Base-by-base conservation (phyloP, 371 early-diverging fungal species). In the Chytridium lagenaria region DNA sequence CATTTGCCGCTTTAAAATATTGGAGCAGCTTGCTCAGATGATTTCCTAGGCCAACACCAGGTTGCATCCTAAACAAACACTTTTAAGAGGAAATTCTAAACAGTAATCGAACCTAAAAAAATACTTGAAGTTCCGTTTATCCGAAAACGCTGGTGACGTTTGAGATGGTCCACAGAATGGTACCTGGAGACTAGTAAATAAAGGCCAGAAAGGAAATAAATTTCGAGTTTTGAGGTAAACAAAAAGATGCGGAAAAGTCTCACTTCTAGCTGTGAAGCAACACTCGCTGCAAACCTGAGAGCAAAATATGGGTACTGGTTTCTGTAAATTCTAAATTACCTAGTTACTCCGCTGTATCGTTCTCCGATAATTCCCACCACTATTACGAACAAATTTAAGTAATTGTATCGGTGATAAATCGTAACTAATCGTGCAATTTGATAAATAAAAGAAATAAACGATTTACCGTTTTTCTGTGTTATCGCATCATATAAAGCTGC, bases 151-250 rank as follows among this genome's bases (percentile, higher is more conserved):
- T 16, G 69, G 69, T 31, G 50, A 51, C 2, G 12, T 26, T 22
- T 61, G 65, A 3, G 69, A 61, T 28, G 74, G 34, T 16, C 71
- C 70, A 70, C 75, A 75, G 52, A 70, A 75, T 37, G 75, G 75
- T 12, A 75, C 66, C 65, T 70, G 15, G 50, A 44, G 28, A 44
- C 19, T 44, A 19, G 7, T 44, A 44, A 19, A 44, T 44, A 44
- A n/a, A 44, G 28, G 19, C 19, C 19, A 19, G 7, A 12, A 44
- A 19, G 19, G 7, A 44, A 12, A 3, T 23, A 26, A 49, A 39
- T 16, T 5, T 50, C 67, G n/a, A 49, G 3, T 34, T 15, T 64
- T 64, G n/a, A 36, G 16, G 31, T 12, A 12, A 59, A 59, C n/a
- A n/a, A n/a, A n/a, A 28, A 59, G 28, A 16, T 22, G 26, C 28